Percentiles rank a stretch among this genome's conserved stretches.
Conservation (phyloP, 495 filamentous ascomycete genomes). For the Pyrenula aspistea region DNA sequence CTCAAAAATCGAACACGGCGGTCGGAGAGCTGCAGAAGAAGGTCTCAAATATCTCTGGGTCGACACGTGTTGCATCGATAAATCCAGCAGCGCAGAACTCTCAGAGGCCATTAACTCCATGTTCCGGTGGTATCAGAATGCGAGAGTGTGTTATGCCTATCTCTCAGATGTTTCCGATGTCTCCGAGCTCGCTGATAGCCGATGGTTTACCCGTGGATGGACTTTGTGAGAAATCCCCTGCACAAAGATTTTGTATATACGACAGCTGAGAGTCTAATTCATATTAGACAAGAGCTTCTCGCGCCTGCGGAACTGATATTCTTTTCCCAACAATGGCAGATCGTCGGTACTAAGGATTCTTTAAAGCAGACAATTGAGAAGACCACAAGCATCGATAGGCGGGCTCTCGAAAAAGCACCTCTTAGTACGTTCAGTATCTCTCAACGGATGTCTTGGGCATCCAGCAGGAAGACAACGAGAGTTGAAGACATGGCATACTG, state of each 20-base stretch:
- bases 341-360: conserved; percentile 12
- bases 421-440: background rate
- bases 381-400: conserved; percentile 12
- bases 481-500: background rate
- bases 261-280: conserved; percentile 2
- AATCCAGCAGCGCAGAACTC: conserved; percentile 23
- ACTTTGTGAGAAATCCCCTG: background rate
- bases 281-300: conserved; percentile 8
- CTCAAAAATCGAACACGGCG: conserved; percentile 15
- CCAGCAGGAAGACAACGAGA: background rate
- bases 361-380: conserved; percentile 12
- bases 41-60: conserved; percentile 19
- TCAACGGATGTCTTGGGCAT: background rate
- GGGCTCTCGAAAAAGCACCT: background rate
- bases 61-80: conserved; percentile 29
- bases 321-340: conserved; percentile 6
- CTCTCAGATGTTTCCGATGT: conserved; percentile 14
- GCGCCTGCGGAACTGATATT: conserved; percentile 9
- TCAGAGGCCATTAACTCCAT: conserved; percentile 21
- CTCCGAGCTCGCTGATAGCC: background rate
- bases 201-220: too few species aligned
- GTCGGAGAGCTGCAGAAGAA: conserved; percentile 12
- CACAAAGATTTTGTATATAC: background rate
- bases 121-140: conserved; percentile 18
- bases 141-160: conserved; percentile 18